Percentiles rank a stretch among this genome's conserved stretches.
These are phyloP conservation scores for Sungouiozyma ichnusensis DNA, from an alignment of 805 yeast species.

Conservation along the genomic window DNA sequence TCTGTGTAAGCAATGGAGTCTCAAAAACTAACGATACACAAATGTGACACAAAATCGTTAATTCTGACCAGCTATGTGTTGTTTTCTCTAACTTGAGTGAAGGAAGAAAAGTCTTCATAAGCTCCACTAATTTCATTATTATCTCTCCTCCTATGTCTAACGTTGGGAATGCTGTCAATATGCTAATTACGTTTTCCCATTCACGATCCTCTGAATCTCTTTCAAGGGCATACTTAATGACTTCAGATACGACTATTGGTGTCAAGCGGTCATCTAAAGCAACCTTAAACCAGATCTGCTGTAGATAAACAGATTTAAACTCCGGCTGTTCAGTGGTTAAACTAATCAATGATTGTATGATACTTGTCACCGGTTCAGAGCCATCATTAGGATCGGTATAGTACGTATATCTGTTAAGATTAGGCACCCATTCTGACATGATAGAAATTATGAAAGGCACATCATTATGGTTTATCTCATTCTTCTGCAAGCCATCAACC, in stretches of 20 bases:
- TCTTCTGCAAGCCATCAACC: conserved; percentile 15
- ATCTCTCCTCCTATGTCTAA: conserved; percentile 56
- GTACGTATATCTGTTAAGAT: conserved; percentile 47
- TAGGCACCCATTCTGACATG: conserved; percentile 61
- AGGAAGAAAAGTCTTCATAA: conserved; percentile 40
- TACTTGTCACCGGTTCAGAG: conserved; percentile 42
- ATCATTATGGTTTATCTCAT: conserved; percentile 8
- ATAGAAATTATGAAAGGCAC: conserved; percentile 12
- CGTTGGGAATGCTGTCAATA: conserved; percentile 54
- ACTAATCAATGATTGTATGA: conserved; percentile 50
- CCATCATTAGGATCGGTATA: conserved; percentile 44
- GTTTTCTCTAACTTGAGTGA: conserved; percentile 30
- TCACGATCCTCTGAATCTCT: conserved; percentile 57
- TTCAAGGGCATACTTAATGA: conserved; percentile 59
- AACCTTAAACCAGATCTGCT: conserved; percentile 59
- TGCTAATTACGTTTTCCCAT: conserved; percentile 51
- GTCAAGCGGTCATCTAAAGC: conserved; percentile 49
- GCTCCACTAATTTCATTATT: conserved; percentile 41
- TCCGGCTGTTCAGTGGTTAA: conserved; percentile 40
- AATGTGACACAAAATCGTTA: conserved; percentile 52
- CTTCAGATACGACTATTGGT: conserved; percentile 53
- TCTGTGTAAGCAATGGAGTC: conserved; percentile 45
- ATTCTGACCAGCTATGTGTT: conserved; percentile 52
- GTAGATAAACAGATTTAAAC: conserved; percentile 41
- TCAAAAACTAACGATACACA: conserved; percentile 59